Evolutionary conservation across 2,329 filamentous ascomycete genomes (phyloP).

Genomic region (Paecilomyces fulvus): DNA sequence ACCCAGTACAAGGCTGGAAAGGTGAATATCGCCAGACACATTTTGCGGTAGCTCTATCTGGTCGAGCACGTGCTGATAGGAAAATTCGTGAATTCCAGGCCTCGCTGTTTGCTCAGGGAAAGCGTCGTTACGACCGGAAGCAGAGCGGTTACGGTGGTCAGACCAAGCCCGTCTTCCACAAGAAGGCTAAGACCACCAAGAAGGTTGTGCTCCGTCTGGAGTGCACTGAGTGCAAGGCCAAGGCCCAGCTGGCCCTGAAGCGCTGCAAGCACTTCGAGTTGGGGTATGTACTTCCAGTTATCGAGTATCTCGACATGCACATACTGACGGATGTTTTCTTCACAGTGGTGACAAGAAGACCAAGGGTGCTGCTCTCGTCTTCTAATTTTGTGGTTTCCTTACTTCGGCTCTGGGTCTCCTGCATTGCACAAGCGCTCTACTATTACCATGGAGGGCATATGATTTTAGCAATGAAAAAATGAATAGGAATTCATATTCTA

Average conservation of each 20-base stretch:
- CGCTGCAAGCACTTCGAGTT: constrained; percentile 99
- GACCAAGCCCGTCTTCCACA: constrained; percentile 99
- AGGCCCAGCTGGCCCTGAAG: constrained; percentile 96
- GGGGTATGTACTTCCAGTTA: constrained; percentile 57
- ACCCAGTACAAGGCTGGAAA: constrained; percentile 97
- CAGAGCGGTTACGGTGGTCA: constrained; percentile 99
- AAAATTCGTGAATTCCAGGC: constrained; percentile 44
- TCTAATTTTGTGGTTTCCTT: constrained; percentile 61
- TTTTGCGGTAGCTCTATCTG: constrained; percentile 10
- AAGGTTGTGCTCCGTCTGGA: constrained; percentile 98
- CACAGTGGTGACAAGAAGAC: constrained; percentile 99
- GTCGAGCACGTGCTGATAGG: constrained; percentile 15
- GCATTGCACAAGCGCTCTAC: constrained; percentile 27
- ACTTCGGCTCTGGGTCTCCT: constrained; percentile 35
- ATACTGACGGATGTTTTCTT: constrained; percentile 33
- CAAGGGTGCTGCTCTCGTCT: constrained; percentile 99
- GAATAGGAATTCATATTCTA: constrained; percentile 33
- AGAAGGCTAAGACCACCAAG: constrained; percentile 99
- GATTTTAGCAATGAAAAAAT: constrained; percentile 34
- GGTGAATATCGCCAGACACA: constrained; percentile 40
- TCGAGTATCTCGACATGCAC: constrained; percentile 1
- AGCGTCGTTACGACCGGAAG: constrained; percentile 99
- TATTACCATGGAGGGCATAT: constrained; percentile 27
- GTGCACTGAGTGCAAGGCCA: constrained; percentile 96
- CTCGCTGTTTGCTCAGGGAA: constrained; percentile 95